These are phyloP conservation scores for Pelomyxa schiedti DNA, from an alignment of 78 protist species.

Conservation along the genomic window DNA sequence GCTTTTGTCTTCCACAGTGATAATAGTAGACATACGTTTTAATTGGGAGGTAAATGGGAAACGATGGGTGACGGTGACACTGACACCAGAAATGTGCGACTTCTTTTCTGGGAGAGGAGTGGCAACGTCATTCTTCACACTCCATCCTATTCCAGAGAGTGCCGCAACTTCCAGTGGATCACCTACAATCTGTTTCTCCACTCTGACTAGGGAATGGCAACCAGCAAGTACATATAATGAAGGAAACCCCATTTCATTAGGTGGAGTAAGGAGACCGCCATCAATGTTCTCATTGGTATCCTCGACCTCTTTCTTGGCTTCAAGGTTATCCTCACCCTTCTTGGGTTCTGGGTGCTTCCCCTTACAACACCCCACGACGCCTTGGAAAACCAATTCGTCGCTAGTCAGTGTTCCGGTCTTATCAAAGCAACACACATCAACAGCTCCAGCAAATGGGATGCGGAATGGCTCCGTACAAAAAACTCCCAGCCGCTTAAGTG, in stretches of 20 bases:
- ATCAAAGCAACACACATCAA: conserved; percentile 95
- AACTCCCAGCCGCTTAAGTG: conserved; percentile 53
- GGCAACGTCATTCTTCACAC: no score
- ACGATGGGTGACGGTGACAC: conserved; percentile 56
- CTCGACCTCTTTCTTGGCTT: not conserved
- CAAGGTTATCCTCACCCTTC: no score
- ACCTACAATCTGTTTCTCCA: conserved; percentile 60
- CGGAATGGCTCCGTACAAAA: conserved; percentile 99
- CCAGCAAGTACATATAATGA: conserved; percentile 51
- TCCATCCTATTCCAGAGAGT: conserved; percentile 63
- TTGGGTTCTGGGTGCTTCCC: not conserved
- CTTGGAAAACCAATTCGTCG: conserved; percentile 69
- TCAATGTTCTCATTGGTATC: not conserved
- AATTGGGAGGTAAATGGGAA: conserved; percentile 71
- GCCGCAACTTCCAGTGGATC: conserved; percentile 94
- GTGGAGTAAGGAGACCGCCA: not conserved
- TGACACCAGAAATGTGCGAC: not conserved
- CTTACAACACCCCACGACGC: conserved; percentile 43
- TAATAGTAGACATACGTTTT: conserved; percentile 79
- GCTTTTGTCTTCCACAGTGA: not conserved
- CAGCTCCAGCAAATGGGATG: conserved; percentile 95
- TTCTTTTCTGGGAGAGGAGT: conserved; percentile 14
- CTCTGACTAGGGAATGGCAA: conserved; percentile 73
- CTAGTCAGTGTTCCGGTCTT: conserved; percentile 98
- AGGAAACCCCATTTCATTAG: not conserved